Evolutionary conservation across 208 protist species (phyloP).

Genomic region (Trypanosoma lewisi): DNA sequence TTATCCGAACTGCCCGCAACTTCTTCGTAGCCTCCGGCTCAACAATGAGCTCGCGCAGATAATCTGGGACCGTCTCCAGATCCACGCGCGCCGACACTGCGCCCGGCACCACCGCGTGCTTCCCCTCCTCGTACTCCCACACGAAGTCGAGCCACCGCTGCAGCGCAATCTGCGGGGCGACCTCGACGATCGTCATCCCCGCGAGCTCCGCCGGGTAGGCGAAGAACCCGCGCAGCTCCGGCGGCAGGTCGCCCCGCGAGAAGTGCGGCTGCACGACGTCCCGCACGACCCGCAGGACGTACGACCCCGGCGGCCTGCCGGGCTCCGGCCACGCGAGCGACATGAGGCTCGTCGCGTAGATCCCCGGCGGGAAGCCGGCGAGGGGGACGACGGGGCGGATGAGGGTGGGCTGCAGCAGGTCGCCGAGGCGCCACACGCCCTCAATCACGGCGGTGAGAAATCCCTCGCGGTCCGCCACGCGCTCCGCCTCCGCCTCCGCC

Average conservation of each 20-base stretch:
- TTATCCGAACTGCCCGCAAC: slow-evolving; percentile 27
- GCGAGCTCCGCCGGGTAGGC: slow-evolving; percentile 76
- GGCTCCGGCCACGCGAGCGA: slow-evolving; percentile 62
- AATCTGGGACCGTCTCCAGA: slow-evolving; percentile 45
- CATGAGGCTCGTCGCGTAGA: slow-evolving; percentile 73
- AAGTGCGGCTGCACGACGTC: slow-evolving; percentile 76
- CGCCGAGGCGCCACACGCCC: slow-evolving; percentile 68
- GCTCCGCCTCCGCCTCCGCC: slow-evolving; percentile 58
- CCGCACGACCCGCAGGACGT: slow-evolving; percentile 58
- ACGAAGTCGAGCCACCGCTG: slow-evolving; percentile 80
- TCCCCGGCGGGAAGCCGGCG: slow-evolving; percentile 33
- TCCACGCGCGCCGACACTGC: slow-evolving; percentile 76
- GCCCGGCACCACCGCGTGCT: slow-evolving; percentile 59
- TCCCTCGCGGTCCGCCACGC: slow-evolving; percentile 41
- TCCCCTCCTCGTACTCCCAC: slow-evolving; percentile 76
- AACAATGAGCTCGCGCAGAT: slow-evolving; percentile 57
- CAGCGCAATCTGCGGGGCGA: slow-evolving; percentile 50
- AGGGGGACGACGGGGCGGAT: slow-evolving; percentile 61
- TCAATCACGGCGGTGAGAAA: slow-evolving; percentile 70
- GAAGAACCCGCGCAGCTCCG: slow-evolving; percentile 77
- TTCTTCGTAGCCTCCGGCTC: slow-evolving; percentile 34
- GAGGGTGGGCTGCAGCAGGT: slow-evolving; percentile 70
- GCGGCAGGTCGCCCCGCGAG: slow-evolving; percentile 69
- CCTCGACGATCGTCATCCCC: slow-evolving; percentile 55
- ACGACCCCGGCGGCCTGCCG: slow-evolving; percentile 17